A percentile compares a stretch with the other conserved stretches of the same genome.
Evolutionary conservation across 176 grass and related monocot species (phyloP).

Genomic region (Bothriochloa decipiens): DNA sequence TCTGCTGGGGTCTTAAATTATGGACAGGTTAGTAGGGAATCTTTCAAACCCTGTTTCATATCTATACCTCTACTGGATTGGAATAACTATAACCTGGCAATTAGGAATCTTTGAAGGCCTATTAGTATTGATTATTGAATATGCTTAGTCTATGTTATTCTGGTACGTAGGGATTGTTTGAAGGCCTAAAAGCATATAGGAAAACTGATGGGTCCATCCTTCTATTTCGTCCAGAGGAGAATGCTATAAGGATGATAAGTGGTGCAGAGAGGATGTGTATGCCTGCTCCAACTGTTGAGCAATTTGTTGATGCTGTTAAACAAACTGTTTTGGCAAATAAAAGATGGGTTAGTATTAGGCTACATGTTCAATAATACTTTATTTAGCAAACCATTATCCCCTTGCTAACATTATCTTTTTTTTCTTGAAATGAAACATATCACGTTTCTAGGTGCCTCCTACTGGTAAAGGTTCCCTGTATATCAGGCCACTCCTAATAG

Average conservation of each 20-base stretch:
- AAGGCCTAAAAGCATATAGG: slow-evolving; percentile 89
- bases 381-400: neutral
- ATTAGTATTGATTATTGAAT: neutral
- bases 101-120: slow-evolving; percentile 11
- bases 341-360: slow-evolving; percentile 57
- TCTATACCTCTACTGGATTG: neutral
- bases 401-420: neutral
- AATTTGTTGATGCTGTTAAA: slow-evolving; percentile 82
- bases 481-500: slow-evolving; percentile 87
- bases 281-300: slow-evolving; percentile 72
- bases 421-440: neutral
- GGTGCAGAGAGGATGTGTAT: slow-evolving; percentile 95
- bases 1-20: slow-evolving; percentile 90
- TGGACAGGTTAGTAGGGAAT: slow-evolving; percentile 66
- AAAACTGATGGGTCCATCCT: slow-evolving; percentile 80
- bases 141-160: slow-evolving; percentile 7
- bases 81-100: neutral
- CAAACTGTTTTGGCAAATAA: slow-evolving; percentile 90
- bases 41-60: slow-evolving; percentile 9
- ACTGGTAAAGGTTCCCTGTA: slow-evolving; percentile 86
- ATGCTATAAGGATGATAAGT: slow-evolving; percentile 66
- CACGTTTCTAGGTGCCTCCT: slow-evolving; percentile 73
- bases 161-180: slow-evolving; percentile 71
- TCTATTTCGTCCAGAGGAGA: slow-evolving; percentile 70
- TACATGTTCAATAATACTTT: neutral